These are phyloP conservation scores for Zoysia pacifica DNA, from an alignment of 176 grass and related monocot species.

Conservation along the genomic window DNA sequence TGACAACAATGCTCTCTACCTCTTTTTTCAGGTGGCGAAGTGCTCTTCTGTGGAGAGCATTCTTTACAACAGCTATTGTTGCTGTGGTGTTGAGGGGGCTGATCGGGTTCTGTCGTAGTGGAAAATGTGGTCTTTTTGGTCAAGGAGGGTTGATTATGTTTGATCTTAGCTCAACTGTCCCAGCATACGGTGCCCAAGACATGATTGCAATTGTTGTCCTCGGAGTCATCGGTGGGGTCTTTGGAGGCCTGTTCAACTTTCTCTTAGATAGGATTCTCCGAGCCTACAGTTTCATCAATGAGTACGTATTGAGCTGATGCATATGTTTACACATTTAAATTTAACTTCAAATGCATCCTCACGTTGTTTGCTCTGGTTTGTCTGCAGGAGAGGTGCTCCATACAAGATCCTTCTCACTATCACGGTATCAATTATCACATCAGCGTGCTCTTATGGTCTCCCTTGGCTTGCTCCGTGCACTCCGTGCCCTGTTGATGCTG, in stretches of 20 bases:
- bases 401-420: slow-evolving; percentile 84
- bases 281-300: slow-evolving; percentile 84
- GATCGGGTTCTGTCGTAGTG: slow-evolving; percentile 68
- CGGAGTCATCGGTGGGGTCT: slow-evolving; percentile 79
- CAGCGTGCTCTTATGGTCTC: slow-evolving; percentile 81
- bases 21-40: slow-evolving; percentile 86
- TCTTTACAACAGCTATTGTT: slow-evolving; percentile 96
- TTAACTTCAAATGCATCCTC: slow-evolving; percentile 24
- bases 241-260: slow-evolving; percentile 84
- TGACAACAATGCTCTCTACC: neutral
- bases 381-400: slow-evolving; percentile 82
- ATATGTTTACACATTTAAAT: neutral
- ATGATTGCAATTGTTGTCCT: slow-evolving; percentile 71
- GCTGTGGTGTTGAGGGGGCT: slow-evolving; percentile 73
- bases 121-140: slow-evolving; percentile 89
- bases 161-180: slow-evolving; percentile 71
- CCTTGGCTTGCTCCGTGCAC: slow-evolving; percentile 81
- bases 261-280: slow-evolving; percentile 79
- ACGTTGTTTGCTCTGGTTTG: slow-evolving; percentile 22
- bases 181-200: slow-evolving; percentile 61
- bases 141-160: slow-evolving; percentile 97
- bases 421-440: slow-evolving; percentile 75
- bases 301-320: slow-evolving; percentile 49
- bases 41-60: slow-evolving; percentile 93
- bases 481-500: slow-evolving; percentile 52